Evolutionary conservation across 306 rosid genomes (phyloP).

Genomic region (Vicia villosa): DNA sequence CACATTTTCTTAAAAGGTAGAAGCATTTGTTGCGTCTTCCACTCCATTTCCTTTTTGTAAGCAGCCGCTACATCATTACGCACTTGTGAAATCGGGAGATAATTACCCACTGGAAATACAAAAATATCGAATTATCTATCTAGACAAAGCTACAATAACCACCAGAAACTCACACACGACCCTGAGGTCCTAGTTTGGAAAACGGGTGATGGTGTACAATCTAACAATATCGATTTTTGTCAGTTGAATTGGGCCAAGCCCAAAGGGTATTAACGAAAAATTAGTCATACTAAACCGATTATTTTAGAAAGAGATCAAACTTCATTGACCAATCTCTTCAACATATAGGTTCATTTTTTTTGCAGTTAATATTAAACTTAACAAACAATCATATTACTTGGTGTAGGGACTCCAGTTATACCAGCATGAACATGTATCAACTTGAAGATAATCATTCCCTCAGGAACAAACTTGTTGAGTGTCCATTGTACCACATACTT

Average conservation of each 20-base stretch:
- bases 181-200: no score
- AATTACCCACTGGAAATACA: slow-evolving; percentile 74
- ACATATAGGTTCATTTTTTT: slow-evolving; percentile 1
- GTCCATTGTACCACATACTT: slow-evolving; percentile 79
- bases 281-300: background rate
- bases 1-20: slow-evolving; percentile 80
- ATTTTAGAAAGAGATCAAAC: slow-evolving; percentile 10
- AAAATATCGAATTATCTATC: slow-evolving; percentile 6
- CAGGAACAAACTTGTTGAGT: slow-evolving; percentile 76
- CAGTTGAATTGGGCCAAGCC: background rate
- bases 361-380: background rate
- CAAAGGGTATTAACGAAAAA: background rate
- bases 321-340: slow-evolving; percentile 7
- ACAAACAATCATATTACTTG: slow-evolving; percentile 55
- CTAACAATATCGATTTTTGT: no score
- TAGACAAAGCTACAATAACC: no score
- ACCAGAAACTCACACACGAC: no score
- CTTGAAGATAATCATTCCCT: slow-evolving; percentile 66
- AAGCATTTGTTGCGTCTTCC: slow-evolving; percentile 62
- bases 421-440: slow-evolving; percentile 68
- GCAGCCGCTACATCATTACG: slow-evolving; percentile 66
- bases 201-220: no score
- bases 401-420: slow-evolving; percentile 74
- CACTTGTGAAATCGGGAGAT: slow-evolving; percentile 64
- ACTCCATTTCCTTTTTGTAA: slow-evolving; percentile 66